A percentile compares a stretch with the other conserved stretches of the same genome.
Evolutionary conservation across 192 early-diverging fungal species (phyloP).

Genomic region (Coemansia sp.): DNA sequence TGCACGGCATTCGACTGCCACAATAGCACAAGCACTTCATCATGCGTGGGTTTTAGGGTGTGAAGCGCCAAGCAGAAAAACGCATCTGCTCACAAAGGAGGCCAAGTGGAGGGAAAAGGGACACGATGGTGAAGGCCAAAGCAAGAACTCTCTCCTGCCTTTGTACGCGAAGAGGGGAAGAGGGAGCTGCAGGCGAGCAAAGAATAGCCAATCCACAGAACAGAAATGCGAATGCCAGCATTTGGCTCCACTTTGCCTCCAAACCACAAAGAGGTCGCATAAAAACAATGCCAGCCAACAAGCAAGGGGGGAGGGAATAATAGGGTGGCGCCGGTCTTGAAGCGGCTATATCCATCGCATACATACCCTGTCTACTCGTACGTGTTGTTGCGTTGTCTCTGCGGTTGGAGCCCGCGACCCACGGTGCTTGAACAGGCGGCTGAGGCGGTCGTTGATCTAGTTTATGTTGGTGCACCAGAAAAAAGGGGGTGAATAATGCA

Average conservation of each 20-base stretch:
- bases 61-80: neutral
- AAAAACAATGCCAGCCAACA: neutral
- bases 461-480: too few relatives aligned
- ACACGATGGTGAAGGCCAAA: too few relatives aligned
- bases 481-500: neutral
- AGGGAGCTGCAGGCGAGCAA: neutral
- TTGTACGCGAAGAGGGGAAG: neutral
- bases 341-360: neutral
- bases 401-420: constrained; percentile 28
- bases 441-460: constrained; percentile 52
- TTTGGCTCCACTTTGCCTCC: neutral
- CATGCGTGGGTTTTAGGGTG: neutral
- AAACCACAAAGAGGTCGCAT: neutral
- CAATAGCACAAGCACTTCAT: too few relatives aligned
- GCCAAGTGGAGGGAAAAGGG: too few relatives aligned
- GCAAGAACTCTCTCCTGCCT: too few relatives aligned
- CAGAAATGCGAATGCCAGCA: neutral
- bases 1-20: too few relatives aligned
- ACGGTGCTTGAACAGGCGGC: constrained; percentile 48
- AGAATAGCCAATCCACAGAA: neutral
- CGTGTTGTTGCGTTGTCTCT: constrained; percentile 27
- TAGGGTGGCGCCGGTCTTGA: neutral
- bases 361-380: constrained; percentile 47
- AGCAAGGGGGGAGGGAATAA: neutral
- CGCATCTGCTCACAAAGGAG: too few relatives aligned